Percentiles rank a stretch among this genome's conserved stretches.
Conservation (phyloP, 495 filamentous ascomycete genomes). For the Penicillium fimorum region DNA sequence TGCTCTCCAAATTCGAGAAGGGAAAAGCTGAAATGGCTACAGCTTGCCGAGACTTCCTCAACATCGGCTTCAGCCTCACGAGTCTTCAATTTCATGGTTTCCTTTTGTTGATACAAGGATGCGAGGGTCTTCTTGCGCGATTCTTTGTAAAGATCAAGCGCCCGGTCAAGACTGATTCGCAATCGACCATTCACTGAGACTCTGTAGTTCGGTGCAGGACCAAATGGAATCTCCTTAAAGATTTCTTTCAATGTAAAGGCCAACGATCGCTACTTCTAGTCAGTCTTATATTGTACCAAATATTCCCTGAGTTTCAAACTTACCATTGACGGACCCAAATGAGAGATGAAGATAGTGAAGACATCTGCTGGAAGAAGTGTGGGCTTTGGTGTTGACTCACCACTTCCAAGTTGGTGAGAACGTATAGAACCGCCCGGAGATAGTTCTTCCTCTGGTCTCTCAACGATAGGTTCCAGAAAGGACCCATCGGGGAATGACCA, state of each 20-base stretch:
- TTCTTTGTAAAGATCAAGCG: slow-evolving; percentile 71
- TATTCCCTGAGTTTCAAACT: background rate
- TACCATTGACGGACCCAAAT: slow-evolving; percentile 90
- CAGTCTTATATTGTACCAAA: slow-evolving; percentile 14
- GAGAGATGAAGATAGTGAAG: slow-evolving; percentile 80
- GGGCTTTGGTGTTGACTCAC: slow-evolving; percentile 18
- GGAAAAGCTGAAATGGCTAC: slow-evolving; percentile 90
- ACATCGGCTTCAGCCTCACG: slow-evolving; percentile 84
- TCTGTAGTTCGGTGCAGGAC: slow-evolving; percentile 56
- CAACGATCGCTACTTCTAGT: slow-evolving; percentile 65
- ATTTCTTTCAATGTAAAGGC: slow-evolving; percentile 87
- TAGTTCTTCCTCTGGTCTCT: slow-evolving; percentile 61
- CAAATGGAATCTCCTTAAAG: slow-evolving; percentile 82
- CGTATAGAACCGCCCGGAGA: slow-evolving; percentile 29
- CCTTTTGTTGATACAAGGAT: slow-evolving; percentile 73
- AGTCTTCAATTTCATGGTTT: slow-evolving; percentile 60
- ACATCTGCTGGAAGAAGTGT: slow-evolving; percentile 66
- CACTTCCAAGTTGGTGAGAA: slow-evolving; percentile 16
- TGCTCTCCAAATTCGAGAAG: slow-evolving; percentile 87
- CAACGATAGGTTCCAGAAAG: slow-evolving; percentile 62
- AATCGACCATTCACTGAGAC: slow-evolving; percentile 79
- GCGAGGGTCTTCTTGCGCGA: slow-evolving; percentile 73
- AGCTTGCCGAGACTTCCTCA: slow-evolving; percentile 93
- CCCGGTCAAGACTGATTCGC: slow-evolving; percentile 70
- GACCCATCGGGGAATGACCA: slow-evolving; percentile 42